phyloP scores from a whole-genome alignment of 1,284 basidiomycete species.

The Termitomyces sp. region DNA sequence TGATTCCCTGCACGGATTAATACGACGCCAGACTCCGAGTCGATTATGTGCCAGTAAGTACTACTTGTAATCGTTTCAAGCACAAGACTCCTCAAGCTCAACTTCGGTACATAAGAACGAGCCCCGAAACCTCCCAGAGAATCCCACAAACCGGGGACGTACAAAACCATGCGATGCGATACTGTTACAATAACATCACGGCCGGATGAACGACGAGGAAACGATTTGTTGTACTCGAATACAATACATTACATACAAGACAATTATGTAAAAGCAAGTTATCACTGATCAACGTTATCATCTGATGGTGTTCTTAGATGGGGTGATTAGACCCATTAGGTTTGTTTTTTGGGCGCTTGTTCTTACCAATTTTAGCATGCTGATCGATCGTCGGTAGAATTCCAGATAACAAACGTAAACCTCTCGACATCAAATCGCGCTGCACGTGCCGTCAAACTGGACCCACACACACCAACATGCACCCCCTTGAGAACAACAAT shows the following conservation, averaged over 20 bases:
- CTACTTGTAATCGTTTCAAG: too few species aligned
- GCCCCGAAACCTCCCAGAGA: too few species aligned
- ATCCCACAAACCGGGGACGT: too few species aligned
- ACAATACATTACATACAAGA: background rate
- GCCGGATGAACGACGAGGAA: background rate
- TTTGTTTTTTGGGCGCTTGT: conserved; percentile 1
- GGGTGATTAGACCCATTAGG: background rate
- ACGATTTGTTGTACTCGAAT: background rate
- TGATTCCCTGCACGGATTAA: too few species aligned
- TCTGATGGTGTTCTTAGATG: background rate
- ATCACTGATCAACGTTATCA: background rate
- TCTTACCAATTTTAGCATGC: background rate
- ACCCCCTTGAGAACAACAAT: background rate
- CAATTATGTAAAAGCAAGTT: too few species aligned
- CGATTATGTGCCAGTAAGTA: too few species aligned
- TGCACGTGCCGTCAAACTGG: conserved; percentile 5
- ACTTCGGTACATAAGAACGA: too few species aligned
- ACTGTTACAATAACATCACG: background rate
- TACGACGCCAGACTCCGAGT: too few species aligned
- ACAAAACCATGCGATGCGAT: too few species aligned
- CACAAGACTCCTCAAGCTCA: too few species aligned
- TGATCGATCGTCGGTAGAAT: background rate
- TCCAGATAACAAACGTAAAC: background rate
- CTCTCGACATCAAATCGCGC: conserved; percentile 2
- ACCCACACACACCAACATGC: conserved; percentile 8